These are phyloP conservation scores for Annulohypoxylon nitens DNA, from an alignment of 495 filamentous ascomycete species.

Conservation along the genomic window DNA sequence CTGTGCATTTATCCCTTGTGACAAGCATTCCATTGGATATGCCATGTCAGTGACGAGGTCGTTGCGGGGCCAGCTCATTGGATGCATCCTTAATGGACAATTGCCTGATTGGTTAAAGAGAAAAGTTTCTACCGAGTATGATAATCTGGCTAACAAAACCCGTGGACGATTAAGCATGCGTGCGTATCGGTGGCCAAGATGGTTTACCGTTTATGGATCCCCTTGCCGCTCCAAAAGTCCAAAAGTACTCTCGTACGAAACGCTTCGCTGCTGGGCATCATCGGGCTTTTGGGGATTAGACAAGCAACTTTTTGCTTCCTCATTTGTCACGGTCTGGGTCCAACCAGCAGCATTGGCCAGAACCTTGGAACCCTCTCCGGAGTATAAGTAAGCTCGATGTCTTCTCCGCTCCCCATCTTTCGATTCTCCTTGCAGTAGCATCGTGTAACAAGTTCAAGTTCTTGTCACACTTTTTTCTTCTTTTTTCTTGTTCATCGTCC, in stretches of 20 bases:
- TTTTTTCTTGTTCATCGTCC: slow-evolving; percentile 4
- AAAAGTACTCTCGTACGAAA: slow-evolving; percentile 26
- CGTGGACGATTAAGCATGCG: slow-evolving; percentile 45
- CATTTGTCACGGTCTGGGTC: slow-evolving; percentile 48
- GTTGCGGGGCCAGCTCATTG: slow-evolving; percentile 45
- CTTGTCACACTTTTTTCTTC: slow-evolving; percentile 6
- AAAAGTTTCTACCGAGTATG: slow-evolving; percentile 45
- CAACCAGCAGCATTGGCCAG: slow-evolving; percentile 42
- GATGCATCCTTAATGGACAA: slow-evolving; percentile 38
- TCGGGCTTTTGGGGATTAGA: slow-evolving; percentile 43
- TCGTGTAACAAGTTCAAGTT: slow-evolving; percentile 31
- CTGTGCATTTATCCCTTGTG: slow-evolving; percentile 50
- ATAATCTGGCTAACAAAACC: slow-evolving; percentile 47
- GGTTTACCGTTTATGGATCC: slow-evolving; percentile 41
- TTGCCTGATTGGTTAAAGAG: slow-evolving; percentile 51
- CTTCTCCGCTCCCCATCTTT: slow-evolving; percentile 45
- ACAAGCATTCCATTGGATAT: slow-evolving; percentile 48
- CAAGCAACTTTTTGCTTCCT: slow-evolving; percentile 19
- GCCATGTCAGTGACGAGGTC: slow-evolving; percentile 44
- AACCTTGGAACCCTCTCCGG: slow-evolving; percentile 13
- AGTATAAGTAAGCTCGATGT: slow-evolving; percentile 46
- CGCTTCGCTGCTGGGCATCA: slow-evolving; percentile 45
- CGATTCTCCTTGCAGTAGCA: slow-evolving; percentile 25
- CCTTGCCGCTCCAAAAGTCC: slow-evolving; percentile 42
- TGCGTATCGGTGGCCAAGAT: slow-evolving; percentile 47